Evolutionary conservation across 805 yeast genomes (phyloP).

Genomic region (Metschnikowia arizonensis): DNA sequence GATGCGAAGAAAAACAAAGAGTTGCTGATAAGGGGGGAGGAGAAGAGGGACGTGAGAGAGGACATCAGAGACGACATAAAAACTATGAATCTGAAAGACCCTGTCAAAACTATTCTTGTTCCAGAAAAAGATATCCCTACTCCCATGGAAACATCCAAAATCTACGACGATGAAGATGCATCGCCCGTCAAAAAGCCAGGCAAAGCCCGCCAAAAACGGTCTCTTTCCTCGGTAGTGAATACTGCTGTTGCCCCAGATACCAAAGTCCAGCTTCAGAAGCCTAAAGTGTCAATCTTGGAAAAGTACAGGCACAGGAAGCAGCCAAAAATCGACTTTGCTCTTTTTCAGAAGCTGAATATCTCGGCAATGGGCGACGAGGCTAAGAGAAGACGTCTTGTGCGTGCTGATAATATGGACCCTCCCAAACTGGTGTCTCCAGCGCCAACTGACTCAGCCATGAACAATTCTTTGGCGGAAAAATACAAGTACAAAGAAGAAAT

Average conservation of each 20-base stretch:
- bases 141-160: too few species aligned
- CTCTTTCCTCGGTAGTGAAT: conserved; percentile 8
- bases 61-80: not conserved
- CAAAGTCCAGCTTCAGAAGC: conserved; percentile 37
- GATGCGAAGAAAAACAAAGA: conserved; percentile 11
- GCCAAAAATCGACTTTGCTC: conserved; percentile 28
- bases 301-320: conserved; percentile 37
- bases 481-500: conserved; percentile 7
- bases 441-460: not conserved
- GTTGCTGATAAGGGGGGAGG: not conserved
- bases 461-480: conserved; percentile 1
- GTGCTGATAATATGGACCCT: conserved; percentile 21
- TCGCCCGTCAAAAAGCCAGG: conserved; percentile 35
- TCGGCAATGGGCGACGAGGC: conserved; percentile 22
- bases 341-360: conserved; percentile 14
- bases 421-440: not conserved
- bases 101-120: not conserved
- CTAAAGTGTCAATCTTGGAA: conserved; percentile 41
- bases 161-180: conserved; percentile 31
- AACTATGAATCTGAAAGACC: not conserved
- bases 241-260: conserved; percentile 22
- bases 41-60: not conserved
- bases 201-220: conserved; percentile 25
- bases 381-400: conserved; percentile 35
- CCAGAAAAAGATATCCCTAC: too few species aligned